phyloP scores from a whole-genome alignment of 768 basidiomycete genomes.

The Lentinula aciculospora region DNA sequence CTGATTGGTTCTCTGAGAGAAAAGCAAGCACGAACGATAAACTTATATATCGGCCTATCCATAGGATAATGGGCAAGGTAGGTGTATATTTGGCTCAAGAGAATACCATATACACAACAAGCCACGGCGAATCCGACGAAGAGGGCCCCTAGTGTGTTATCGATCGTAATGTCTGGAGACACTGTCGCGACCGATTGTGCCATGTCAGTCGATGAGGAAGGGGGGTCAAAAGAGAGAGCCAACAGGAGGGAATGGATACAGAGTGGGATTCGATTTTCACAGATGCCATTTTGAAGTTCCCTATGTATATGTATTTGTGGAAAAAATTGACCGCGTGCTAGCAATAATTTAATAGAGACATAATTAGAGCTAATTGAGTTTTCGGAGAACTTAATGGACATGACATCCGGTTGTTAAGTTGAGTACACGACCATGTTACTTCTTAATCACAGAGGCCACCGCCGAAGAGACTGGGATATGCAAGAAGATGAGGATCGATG shows the following conservation, averaged over 20 bases:
- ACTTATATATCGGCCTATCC: conserved; percentile 47
- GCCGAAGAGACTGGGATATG: too few relatives aligned
- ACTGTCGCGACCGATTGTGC: background rate
- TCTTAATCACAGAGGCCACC: background rate
- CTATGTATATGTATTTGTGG: background rate
- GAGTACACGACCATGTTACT: background rate
- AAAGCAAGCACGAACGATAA: conserved; percentile 31
- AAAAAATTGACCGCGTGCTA: background rate
- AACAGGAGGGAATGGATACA: background rate
- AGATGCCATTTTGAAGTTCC: background rate
- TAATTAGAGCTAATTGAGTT: background rate
- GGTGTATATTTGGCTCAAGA: conserved; percentile 45
- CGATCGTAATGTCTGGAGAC: conserved; percentile 18
- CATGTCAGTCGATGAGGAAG: background rate
- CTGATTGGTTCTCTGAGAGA: background rate
- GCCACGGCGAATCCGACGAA: conserved; percentile 55
- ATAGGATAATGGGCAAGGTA: conserved; percentile 52
- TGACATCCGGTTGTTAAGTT: background rate
- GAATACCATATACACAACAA: conserved; percentile 47
- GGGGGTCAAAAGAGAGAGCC: background rate
- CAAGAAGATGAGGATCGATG: too few relatives aligned
- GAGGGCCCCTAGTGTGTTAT: conserved; percentile 54
- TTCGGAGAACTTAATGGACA: background rate
- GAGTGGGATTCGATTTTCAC: background rate
- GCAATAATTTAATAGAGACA: background rate